Conservation (phyloP, 2,329 filamentous ascomycete genomes). For the Fusarium illudens region DNA sequence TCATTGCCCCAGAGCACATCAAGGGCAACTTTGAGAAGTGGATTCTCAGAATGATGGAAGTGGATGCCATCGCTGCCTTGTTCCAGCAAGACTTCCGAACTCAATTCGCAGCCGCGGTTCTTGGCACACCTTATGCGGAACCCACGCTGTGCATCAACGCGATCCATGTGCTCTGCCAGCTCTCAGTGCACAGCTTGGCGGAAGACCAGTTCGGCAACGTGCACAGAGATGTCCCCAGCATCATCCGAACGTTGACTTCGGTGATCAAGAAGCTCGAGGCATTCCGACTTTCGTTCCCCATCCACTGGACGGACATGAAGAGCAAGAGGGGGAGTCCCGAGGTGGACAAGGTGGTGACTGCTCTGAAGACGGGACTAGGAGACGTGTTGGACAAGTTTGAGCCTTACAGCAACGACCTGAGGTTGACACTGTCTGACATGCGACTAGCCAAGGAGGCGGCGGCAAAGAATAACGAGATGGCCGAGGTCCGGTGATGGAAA, state of each 20-base stretch:
- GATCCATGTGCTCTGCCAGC: constrained; percentile 71
- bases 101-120: constrained; percentile 71
- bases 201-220: constrained; percentile 90
- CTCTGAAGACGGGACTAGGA: constrained; percentile 70
- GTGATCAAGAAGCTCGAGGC: constrained; percentile 74
- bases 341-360: constrained; percentile 73
- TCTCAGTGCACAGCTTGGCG: constrained; percentile 76
- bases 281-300: constrained; percentile 66
- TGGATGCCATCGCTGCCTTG: constrained; percentile 67
- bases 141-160: constrained; percentile 75
- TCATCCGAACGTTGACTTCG: constrained; percentile 76
- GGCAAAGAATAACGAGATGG: constrained; percentile 43
- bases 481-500: constrained; percentile 41
- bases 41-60: constrained; percentile 54
- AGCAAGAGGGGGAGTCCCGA: constrained; percentile 66
- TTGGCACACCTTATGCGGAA: constrained; percentile 78
- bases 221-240: constrained; percentile 78
- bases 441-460: constrained; percentile 72
- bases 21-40: constrained; percentile 58
- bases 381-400: constrained; percentile 77
- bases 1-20: constrained; percentile 59
- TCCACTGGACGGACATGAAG: constrained; percentile 83
- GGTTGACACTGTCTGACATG: constrained; percentile 75
- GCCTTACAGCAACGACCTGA: constrained; percentile 75
- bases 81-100: constrained; percentile 76